Conservation (phyloP, 2,329 filamentous ascomycete species). For the Thermoascus crustaceus region DNA sequence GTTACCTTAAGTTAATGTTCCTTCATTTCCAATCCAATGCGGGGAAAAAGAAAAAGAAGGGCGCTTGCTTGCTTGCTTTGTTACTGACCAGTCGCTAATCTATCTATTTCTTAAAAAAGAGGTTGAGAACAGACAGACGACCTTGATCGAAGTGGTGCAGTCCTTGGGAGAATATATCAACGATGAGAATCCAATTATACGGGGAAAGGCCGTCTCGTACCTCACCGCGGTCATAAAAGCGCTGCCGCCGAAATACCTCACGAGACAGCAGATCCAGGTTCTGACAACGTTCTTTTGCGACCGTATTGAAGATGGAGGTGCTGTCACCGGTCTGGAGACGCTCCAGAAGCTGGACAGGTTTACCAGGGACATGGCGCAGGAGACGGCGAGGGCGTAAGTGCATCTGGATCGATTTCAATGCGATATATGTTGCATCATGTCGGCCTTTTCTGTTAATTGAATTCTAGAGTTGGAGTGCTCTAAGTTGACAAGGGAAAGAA, state of each 20-base stretch:
- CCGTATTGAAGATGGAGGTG: constrained; percentile 55
- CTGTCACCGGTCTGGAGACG: constrained; percentile 50
- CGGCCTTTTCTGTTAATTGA: too few species aligned
- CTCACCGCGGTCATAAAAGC: constrained; percentile 38
- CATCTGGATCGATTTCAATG: constrained; percentile 5
- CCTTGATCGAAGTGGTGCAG: constrained; percentile 55
- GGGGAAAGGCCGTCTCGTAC: constrained; percentile 49
- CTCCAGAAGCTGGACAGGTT: constrained; percentile 54
- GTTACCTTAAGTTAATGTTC: too few species aligned
- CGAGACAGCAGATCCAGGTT: constrained; percentile 54
- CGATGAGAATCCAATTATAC: constrained; percentile 52
- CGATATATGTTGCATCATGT: too few species aligned
- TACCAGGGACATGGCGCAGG: constrained; percentile 47
- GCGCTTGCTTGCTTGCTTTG: too few species aligned
- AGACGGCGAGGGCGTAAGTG: constrained; percentile 46
- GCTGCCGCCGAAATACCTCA: constrained; percentile 47
- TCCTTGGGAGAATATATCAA: constrained; percentile 60
- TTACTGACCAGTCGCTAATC: too few species aligned
- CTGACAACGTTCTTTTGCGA: constrained; percentile 58
- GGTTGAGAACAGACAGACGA: constrained; percentile 52
- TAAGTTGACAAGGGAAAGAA: constrained; percentile 16
- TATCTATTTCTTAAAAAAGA: too few species aligned
- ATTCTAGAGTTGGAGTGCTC: too few species aligned
- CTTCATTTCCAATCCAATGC: background rate
- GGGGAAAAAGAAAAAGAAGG: too few species aligned